phyloP scores from a whole-genome alignment of 345 rosid genomes.

The Aethionema arabicum region DNA sequence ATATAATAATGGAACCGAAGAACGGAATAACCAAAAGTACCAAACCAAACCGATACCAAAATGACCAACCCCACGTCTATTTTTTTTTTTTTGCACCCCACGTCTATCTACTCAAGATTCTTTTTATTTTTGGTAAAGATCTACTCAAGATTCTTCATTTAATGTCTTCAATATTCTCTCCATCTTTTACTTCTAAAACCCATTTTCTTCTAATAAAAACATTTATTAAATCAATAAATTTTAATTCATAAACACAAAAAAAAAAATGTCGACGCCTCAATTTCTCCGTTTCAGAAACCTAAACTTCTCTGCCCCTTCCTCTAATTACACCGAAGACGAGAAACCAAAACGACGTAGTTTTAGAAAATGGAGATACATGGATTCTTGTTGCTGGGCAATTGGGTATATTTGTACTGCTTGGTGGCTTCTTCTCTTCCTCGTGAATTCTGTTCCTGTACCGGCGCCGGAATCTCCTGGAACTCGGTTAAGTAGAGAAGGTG shows the following conservation, averaged over 20 bases:
- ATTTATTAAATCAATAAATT: not conserved
- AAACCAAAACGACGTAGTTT: constrained; percentile 30
- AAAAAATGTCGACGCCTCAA: constrained; percentile 41
- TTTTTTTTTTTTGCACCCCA: no score
- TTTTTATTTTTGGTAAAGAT: no score
- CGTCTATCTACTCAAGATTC: no score
- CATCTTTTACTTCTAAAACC: no score
- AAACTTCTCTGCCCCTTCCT: constrained; percentile 30
- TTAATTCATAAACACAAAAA: not conserved
- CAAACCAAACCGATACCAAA: no score
- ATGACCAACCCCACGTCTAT: no score
- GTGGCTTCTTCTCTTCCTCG: constrained; percentile 63
- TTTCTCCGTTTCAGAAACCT: constrained; percentile 55
- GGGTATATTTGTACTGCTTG: constrained; percentile 61
- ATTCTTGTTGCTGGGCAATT: constrained; percentile 58
- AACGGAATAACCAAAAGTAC: no score
- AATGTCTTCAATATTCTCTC: not conserved
- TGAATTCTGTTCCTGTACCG: constrained; percentile 49
- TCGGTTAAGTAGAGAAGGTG: constrained; percentile 58
- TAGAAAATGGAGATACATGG: constrained; percentile 51
- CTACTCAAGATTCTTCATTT: constrained; percentile 1
- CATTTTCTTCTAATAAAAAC: not conserved
- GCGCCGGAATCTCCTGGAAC: constrained; percentile 52
- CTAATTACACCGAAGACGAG: constrained; percentile 21
- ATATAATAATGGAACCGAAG: no score